A percentile compares a stretch with the other conserved stretches of the same genome.
Conservation (phyloP, 768 basidiomycete species). For the Tylopilus plumbeoviolaceoides region DNA sequence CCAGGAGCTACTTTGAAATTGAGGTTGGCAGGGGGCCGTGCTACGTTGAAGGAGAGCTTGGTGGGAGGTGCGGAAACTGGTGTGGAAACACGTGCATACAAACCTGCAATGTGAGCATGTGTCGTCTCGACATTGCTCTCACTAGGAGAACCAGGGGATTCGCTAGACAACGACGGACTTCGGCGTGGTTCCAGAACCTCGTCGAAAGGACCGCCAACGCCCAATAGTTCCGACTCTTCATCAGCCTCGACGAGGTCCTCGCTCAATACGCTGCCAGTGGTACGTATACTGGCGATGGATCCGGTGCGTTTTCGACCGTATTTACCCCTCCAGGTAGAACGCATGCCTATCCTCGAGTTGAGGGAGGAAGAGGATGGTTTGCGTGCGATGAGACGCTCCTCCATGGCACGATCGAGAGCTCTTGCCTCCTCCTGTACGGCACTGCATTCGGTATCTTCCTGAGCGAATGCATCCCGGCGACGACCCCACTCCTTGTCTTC, state of each 20-base stretch:
- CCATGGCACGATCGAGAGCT: slow-evolving; percentile 84
- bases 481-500: slow-evolving; percentile 84
- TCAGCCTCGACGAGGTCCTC: slow-evolving; percentile 82
- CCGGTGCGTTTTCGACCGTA: slow-evolving; percentile 71
- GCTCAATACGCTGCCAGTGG: slow-evolving; percentile 65
- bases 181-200: slow-evolving; percentile 32
- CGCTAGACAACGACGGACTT: slow-evolving; percentile 33
- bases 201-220: slow-evolving; percentile 63
- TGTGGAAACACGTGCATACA: slow-evolving; percentile 10
- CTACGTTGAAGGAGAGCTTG: slow-evolving; percentile 51
- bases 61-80: slow-evolving; percentile 55
- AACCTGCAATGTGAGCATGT: slow-evolving; percentile 5
- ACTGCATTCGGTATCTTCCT: slow-evolving; percentile 46
- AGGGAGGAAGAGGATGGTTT: slow-evolving; percentile 66
- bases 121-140: slow-evolving; percentile 25
- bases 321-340: slow-evolving; percentile 58
- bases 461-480: slow-evolving; percentile 48
- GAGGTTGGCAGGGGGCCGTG: slow-evolving; percentile 45
- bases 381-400: slow-evolving; percentile 72
- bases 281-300: slow-evolving; percentile 69
- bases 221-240: slow-evolving; percentile 69
- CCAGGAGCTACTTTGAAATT: slow-evolving; percentile 45
- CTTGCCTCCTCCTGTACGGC: slow-evolving; percentile 73
- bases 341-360: slow-evolving; percentile 63
- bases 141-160: slow-evolving; percentile 33